Percentiles rank a stretch among this genome's conserved stretches.
Conservation (phyloP, 257 asterid genomes). For the Anisodus tanguticus region DNA sequence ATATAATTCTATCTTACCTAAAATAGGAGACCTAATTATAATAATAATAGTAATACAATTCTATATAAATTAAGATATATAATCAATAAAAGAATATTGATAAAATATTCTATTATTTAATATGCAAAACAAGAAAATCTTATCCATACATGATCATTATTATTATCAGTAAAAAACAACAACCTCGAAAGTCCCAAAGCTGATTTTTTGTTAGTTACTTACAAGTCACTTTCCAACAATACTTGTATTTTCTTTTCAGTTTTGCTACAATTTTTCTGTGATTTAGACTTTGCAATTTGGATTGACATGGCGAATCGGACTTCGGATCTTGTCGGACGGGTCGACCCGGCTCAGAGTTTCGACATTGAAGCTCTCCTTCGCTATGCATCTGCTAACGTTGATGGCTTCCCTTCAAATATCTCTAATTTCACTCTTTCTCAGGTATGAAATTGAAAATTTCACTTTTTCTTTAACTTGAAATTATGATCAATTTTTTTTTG, state of each 20-base stretch:
- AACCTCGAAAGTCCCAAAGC: background rate
- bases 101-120: too few relatives aligned
- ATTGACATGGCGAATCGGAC: constrained; percentile 63
- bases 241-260: background rate
- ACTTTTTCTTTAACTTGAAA: too few relatives aligned
- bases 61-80: too few relatives aligned
- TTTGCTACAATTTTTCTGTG: background rate
- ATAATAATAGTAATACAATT: too few relatives aligned
- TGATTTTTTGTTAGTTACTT: background rate
- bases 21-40: too few relatives aligned
- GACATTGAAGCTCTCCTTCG: constrained; percentile 58
- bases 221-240: background rate
- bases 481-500: too few relatives aligned
- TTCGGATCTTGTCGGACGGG: constrained; percentile 66
- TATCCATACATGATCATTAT: too few relatives aligned
- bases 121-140: too few relatives aligned
- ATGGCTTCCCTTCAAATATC: constrained; percentile 66
- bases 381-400: constrained; percentile 60
- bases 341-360: constrained; percentile 69
- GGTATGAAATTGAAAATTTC: constrained; percentile 40
- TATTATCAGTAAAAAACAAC: too few relatives aligned
- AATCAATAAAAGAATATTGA: too few relatives aligned
- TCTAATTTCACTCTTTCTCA: constrained; percentile 61
- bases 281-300: background rate
- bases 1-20: too few relatives aligned